Conservation (phyloP, 2,329 filamentous ascomycete species). For the Colletotrichum sp. region DNA sequence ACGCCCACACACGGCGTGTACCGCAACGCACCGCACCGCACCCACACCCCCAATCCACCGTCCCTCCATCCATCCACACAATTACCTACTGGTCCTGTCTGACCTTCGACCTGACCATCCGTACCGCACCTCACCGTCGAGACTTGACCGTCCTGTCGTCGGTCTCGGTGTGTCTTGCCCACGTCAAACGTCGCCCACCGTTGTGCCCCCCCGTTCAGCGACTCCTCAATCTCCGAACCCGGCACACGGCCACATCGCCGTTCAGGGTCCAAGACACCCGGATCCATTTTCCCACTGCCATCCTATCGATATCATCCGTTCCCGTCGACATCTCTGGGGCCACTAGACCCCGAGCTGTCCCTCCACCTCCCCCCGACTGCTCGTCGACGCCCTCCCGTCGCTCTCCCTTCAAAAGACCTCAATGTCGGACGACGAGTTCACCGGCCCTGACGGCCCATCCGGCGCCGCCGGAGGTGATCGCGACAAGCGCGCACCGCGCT, state of each 20-base stretch:
- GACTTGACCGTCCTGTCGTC: background rate
- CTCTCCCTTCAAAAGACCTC: background rate
- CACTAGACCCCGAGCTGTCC: background rate
- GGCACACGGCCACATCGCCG: constrained; percentile 7
- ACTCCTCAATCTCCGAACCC: background rate
- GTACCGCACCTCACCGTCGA: background rate
- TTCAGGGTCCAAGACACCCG: constrained; percentile 12
- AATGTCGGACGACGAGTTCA: constrained; percentile 46
- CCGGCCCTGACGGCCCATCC: constrained; percentile 16
- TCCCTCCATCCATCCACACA: constrained; percentile 5
- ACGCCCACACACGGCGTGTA: background rate
- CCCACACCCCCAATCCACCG: constrained; percentile 4
- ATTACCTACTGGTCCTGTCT: background rate
- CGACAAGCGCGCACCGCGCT: constrained; percentile 51
- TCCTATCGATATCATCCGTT: background rate
- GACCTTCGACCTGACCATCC: background rate
- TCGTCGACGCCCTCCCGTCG: background rate
- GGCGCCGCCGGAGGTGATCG: constrained; percentile 15
- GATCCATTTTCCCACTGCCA: background rate
- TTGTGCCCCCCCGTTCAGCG: background rate
- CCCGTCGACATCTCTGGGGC: background rate
- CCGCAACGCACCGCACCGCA: background rate
- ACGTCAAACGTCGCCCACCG: background rate
- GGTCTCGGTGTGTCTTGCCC: background rate
- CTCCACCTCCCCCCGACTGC: background rate